Evolutionary conservation across 306 rosid genomes (phyloP), one percentile per base, ranked within the genome.

Genomic region (Quercus mongolica): DNA sequence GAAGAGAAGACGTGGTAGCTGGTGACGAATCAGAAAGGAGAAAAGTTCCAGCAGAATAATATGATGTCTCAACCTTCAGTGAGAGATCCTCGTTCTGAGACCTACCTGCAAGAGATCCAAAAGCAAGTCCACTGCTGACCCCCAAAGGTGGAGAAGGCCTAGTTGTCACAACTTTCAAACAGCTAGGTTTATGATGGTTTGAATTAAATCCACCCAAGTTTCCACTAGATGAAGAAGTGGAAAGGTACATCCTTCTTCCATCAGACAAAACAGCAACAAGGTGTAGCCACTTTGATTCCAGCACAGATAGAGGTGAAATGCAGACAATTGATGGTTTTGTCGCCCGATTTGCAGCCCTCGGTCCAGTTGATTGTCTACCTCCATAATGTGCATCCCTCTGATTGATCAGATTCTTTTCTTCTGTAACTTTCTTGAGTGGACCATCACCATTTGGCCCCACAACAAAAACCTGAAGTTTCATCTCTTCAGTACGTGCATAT

Each of bases 141-240:
- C 98, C 98, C 87, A 94, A 83, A 52, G 97, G 98, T 81, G 99
- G 98, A 88, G 99, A 91, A 82, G 99, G 99, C 87, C 99, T 90
- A 1, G 98, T 92, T 30, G 99, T 83, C 61, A 95, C 97, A 84
- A 95, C 94, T 84, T 93, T 95, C 76, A 95, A 86, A 83, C 97
- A 91, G 80, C 90, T 91, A 63, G 98, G 98, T 82, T 86, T 90
- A 56, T 87, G 89, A 81, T 79, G 95, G 78, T 82, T 88, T 38
- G 86, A 79, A 87, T 82, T 90, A 83, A 92, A 95, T 68, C 93
- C 96, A 76, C 88, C 85, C 85, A 91, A 73, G 86, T 86, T 90
- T 81, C 98, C 97, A 74, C 91, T 90, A 81, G 96, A 91, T 58
- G 97, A 88, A 83, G 98, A 91, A 41, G 99, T 95, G 65, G 99